These are phyloP conservation scores for Candida takata DNA, from an alignment of 805 yeast genomes.

Conservation along the genomic window DNA sequence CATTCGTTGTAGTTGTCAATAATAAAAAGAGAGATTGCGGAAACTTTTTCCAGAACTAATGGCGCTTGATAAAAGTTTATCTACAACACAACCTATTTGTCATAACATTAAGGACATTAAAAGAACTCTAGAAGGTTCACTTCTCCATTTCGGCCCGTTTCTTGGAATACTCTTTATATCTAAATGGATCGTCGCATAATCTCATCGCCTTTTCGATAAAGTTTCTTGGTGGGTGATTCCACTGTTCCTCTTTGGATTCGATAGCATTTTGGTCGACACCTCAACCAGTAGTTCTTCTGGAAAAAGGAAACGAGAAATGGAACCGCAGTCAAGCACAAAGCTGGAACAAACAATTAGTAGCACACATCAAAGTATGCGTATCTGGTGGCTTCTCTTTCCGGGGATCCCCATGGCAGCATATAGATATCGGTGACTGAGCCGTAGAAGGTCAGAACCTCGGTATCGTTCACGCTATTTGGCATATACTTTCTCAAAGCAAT, in stretches of 20 bases:
- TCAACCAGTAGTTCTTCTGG: slow-evolving; percentile 29
- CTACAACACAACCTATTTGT: too few species aligned
- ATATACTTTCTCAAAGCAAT: slow-evolving; percentile 23
- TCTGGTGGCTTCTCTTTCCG: slow-evolving; percentile 28
- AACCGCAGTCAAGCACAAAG: slow-evolving; percentile 26
- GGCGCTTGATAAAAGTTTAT: too few species aligned
- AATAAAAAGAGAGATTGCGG: too few species aligned
- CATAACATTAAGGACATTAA: too few species aligned
- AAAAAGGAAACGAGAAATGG: slow-evolving; percentile 26
- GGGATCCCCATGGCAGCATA: slow-evolving; percentile 22
- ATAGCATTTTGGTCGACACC: slow-evolving; percentile 32
- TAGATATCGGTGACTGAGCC: slow-evolving; percentile 20
- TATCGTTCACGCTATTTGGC: slow-evolving; percentile 18
- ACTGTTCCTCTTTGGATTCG: slow-evolving; percentile 19
- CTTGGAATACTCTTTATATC: slow-evolving; percentile 6
- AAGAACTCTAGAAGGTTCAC: too few species aligned
- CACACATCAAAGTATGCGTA: slow-evolving; percentile 26
- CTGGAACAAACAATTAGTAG: slow-evolving; percentile 25
- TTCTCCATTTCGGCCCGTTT: slow-evolving; percentile 7
- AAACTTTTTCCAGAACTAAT: too few species aligned
- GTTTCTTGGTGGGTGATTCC: slow-evolving; percentile 7
- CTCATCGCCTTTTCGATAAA: slow-evolving; percentile 3
- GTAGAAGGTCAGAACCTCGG: slow-evolving; percentile 18
- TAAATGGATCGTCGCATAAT: slow-evolving; percentile 11
- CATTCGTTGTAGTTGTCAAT: too few species aligned